These are phyloP conservation scores for Fusarium liriodendri DNA, from an alignment of 2,329 filamentous ascomycete species.

Conservation along the genomic window DNA sequence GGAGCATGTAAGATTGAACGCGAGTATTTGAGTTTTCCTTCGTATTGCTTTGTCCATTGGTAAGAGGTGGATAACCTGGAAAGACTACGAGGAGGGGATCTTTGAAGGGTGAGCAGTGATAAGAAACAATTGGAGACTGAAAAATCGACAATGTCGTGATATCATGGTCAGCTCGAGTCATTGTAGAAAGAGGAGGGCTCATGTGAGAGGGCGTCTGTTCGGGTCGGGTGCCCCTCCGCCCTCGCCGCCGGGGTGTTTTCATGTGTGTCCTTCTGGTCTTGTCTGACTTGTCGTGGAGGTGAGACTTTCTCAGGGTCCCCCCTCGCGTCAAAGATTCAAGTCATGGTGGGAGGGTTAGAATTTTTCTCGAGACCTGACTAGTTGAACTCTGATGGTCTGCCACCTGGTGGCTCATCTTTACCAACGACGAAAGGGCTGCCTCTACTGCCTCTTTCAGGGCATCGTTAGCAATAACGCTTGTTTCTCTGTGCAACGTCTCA, in stretches of 20 bases:
- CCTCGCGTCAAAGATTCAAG: not conserved
- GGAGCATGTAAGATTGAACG: not conserved
- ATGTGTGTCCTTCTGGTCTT: constrained; percentile 2
- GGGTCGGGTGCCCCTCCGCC: constrained; percentile 5
- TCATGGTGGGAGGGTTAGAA: constrained; percentile 6
- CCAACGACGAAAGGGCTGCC: constrained; percentile 1
- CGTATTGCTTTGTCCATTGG: not conserved
- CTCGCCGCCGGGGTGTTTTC: not conserved
- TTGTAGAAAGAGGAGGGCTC: not conserved
- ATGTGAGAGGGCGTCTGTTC: not conserved
- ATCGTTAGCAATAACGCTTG: not conserved
- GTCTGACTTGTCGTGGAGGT: not conserved
- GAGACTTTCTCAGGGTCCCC: constrained; percentile 26
- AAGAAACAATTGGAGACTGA: not conserved
- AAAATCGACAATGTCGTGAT: constrained; percentile 2
- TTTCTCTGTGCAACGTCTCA: constrained; percentile 3
- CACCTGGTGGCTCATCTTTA: constrained; percentile 17
- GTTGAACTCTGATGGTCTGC: constrained; percentile 23
- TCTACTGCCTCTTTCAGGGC: constrained; percentile 8
- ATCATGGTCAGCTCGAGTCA: constrained; percentile 9
- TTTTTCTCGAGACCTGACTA: constrained; percentile 26
- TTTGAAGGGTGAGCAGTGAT: not conserved
- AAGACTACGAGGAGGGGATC: not conserved
- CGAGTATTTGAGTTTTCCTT: not conserved
- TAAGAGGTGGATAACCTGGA: not conserved